These are phyloP conservation scores for Cucurbita pepo DNA, from an alignment of 306 rosid species.

Conservation along the genomic window DNA sequence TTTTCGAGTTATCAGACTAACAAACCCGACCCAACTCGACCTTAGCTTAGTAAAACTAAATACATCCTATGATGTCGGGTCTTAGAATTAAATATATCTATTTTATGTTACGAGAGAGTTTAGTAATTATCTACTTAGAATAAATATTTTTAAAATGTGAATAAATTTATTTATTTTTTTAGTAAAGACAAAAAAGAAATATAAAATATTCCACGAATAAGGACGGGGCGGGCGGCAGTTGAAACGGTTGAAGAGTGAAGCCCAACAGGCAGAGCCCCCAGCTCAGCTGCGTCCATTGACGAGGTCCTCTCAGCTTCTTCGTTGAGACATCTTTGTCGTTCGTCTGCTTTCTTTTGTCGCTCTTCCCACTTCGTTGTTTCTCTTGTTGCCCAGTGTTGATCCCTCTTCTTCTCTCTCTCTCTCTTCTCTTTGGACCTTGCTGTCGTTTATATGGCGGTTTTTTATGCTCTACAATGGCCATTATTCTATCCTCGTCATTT, in stretches of 20 bases:
- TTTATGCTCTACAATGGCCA: slow-evolving; percentile 22
- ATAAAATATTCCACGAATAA: too few species aligned
- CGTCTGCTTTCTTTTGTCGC: slow-evolving; percentile 31
- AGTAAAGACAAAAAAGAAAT: background rate
- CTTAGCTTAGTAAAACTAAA: too few species aligned
- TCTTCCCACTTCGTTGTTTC: slow-evolving; percentile 3
- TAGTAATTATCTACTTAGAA: too few species aligned
- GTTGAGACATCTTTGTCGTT: background rate
- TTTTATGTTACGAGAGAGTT: too few species aligned
- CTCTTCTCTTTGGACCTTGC: slow-evolving; percentile 12
- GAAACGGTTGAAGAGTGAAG: background rate
- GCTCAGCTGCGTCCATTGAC: slow-evolving; percentile 13
- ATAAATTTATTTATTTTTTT: too few species aligned
- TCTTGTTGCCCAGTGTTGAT: slow-evolving; percentile 31
- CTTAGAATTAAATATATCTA: too few species aligned
- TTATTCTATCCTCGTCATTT: slow-evolving; percentile 13
- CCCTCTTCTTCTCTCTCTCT: background rate
- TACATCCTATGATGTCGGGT: too few species aligned
- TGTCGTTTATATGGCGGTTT: slow-evolving; percentile 14
- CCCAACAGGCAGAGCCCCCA: background rate
- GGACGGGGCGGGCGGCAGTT: background rate
- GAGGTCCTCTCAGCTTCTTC: background rate
- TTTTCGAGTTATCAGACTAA: too few species aligned
- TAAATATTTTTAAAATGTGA: too few species aligned
- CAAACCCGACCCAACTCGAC: too few species aligned